A percentile compares a stretch with the other conserved stretches of the same genome.
Conservation (phyloP, 2,329 filamentous ascomycete species). For the Beauveria sp. region DNA sequence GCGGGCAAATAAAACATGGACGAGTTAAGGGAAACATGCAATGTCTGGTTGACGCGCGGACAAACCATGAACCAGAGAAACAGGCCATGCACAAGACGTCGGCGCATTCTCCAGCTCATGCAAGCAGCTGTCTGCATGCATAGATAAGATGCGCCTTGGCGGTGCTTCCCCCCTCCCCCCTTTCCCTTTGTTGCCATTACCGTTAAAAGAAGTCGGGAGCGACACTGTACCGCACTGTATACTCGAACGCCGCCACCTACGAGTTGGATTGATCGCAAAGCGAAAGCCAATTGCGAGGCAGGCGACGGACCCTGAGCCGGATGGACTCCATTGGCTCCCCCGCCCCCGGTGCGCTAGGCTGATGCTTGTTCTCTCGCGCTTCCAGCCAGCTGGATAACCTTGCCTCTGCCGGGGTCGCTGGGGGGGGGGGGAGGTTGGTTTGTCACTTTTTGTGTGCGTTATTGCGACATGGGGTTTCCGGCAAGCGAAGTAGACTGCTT, state of each 20-base stretch:
- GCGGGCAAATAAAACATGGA: neutral
- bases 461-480: too few relatives aligned
- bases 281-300: neutral
- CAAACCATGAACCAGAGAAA: neutral
- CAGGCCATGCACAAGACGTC: neutral
- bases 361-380: slow-evolving; percentile 1
- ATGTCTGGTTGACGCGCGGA: neutral
- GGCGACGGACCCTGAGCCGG: neutral
- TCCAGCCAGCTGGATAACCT: neutral
- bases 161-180: too few relatives aligned
- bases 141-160: neutral
- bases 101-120: neutral
- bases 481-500: too few relatives aligned
- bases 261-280: too few relatives aligned
- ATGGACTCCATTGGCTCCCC: neutral
- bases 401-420: neutral
- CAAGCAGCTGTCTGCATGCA: neutral
- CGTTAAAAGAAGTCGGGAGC: too few relatives aligned
- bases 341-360: slow-evolving; percentile 1
- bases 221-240: neutral
- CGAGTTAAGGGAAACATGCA: neutral
- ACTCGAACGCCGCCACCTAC: neutral
- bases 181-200: too few relatives aligned
- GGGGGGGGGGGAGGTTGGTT: neutral
- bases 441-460: neutral